Conservation (phyloP, 352 stramenopile species). For the Phytophthora melonis region DNA sequence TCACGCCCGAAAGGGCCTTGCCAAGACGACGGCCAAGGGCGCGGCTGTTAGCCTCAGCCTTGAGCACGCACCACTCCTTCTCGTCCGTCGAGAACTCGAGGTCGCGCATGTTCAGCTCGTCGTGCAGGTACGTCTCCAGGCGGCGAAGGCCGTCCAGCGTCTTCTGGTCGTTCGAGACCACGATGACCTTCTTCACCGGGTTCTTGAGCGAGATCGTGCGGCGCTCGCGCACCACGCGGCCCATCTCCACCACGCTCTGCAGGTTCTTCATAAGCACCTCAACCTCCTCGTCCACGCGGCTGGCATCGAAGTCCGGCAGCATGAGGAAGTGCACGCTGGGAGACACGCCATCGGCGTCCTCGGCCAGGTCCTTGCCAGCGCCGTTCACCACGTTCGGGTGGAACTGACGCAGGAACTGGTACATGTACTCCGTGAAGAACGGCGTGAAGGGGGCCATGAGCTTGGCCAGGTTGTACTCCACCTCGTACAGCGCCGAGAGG, state of each 20-base stretch:
- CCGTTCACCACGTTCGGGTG: constrained; percentile 89
- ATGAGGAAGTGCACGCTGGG: constrained; percentile 97
- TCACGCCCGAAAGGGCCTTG: constrained; percentile 96
- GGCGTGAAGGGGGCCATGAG: constrained; percentile 99
- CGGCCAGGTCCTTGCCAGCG: constrained; percentile 82
- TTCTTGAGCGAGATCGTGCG: constrained; percentile 98
- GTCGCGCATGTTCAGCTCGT: constrained; percentile 97
- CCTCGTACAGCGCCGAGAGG: constrained; percentile 98
- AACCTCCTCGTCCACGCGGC: constrained; percentile 93
- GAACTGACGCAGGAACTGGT: constrained; percentile 98
- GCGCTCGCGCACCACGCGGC: constrained; percentile 96
- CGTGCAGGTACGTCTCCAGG: constrained; percentile 95
- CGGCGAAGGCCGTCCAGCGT: constrained; percentile 79
- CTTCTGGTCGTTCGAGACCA: constrained; percentile 92
- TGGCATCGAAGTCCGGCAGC: constrained; percentile 94
- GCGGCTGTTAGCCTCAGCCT: constrained; percentile 95
- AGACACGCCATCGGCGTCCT: constrained; percentile 92
- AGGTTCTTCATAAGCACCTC: constrained; percentile 96
- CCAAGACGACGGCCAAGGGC: constrained; percentile 96
- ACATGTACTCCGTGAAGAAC: constrained; percentile 99
- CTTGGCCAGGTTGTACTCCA: constrained; percentile 94
- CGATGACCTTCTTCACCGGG: constrained; percentile 96
- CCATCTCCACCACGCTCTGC: constrained; percentile 97
- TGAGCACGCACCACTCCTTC: constrained; percentile 93
- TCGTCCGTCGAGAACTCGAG: constrained; percentile 92